Evolutionary conservation across 352 stramenopile genomes (phyloP), one percentile per base, ranked within the genome.

Genomic region (Phytophthora pisi): DNA sequence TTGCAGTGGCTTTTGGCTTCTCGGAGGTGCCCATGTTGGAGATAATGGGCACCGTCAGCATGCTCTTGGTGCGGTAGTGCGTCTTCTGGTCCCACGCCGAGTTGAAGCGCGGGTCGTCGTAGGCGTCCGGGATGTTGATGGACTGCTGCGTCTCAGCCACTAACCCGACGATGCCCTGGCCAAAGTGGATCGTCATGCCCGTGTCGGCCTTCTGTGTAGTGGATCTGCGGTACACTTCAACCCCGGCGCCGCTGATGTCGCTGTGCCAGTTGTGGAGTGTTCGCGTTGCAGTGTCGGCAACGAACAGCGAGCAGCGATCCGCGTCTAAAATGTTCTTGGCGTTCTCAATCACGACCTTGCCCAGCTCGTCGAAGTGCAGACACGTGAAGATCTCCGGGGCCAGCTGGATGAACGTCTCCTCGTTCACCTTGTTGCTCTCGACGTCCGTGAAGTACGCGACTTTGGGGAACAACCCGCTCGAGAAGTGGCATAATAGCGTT

Each of bases 1-100:
- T 20, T 45, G 38, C 38, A 8, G 16, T n/a, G 50, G 38, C 3
- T 36, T 4, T n/a, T 9, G 52, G 8, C 5, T 62, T 60, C 57
- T 66, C 28, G 51, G 70, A 24, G 63, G 64, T 63, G 0, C 66
- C 61, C 5, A 75, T 60, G 15, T 79, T 89, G 6, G 80, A 86
- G 16, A 93, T 64, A 30, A 92, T 93, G 5, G 86, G 86, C 6
- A 91, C 79, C 0, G 86, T 86, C 5, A 93, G 61, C 67, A 93
- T 93, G 51, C 83, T 92, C 55, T 93, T 93, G 5, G 86, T 93
- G 18, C 84, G 77, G 57, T 93, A 93, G 56, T 90, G 88, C 0
- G 83, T 92, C 63, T 92, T 93, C 49, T 90, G 74, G 51, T 92
- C 83, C 80, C 81, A 93, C n/a, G 81, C 79, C 24, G 79, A 80